Evolutionary conservation across 179 eudicot genomes (phyloP).

Genomic region (Drosera spatulata): DNA sequence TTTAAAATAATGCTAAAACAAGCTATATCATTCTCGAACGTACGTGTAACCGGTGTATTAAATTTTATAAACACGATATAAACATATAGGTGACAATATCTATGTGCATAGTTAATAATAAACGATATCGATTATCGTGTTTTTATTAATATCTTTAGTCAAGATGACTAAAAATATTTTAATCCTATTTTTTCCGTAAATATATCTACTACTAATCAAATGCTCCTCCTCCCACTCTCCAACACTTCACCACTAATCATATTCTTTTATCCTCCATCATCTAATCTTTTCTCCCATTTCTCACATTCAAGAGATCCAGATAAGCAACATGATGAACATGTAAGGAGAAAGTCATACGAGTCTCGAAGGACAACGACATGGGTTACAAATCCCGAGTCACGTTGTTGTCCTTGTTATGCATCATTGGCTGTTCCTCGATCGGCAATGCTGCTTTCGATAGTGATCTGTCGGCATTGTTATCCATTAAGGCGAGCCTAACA

Average conservation of each 20-base stretch:
- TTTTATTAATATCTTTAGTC: too few species aligned
- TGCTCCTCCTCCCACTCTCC: conserved; percentile 11
- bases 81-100: too few species aligned
- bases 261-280: neutral
- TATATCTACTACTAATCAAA: conserved; percentile 27
- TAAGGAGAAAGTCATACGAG: neutral
- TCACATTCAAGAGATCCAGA: neutral
- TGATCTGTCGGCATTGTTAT: conserved; percentile 40
- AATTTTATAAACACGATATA: too few species aligned
- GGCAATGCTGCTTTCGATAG: conserved; percentile 5
- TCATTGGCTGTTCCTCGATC: conserved; percentile 17
- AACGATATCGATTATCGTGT: too few species aligned
- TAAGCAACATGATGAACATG: conserved; percentile 8
- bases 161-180: too few species aligned
- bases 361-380: conserved; percentile 10
- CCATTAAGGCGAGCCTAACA: conserved; percentile 42
- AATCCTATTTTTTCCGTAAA: too few species aligned
- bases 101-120: too few species aligned
- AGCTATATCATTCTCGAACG: too few species aligned
- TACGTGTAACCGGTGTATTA: too few species aligned
- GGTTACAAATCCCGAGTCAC: conserved; percentile 7
- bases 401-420: conserved; percentile 23
- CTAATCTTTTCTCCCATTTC: neutral
- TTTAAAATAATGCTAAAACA: too few species aligned
- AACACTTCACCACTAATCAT: conserved; percentile 1